Percentiles rank a stretch among this genome's conserved stretches.
Evolutionary conservation across 78 protist genomes (phyloP).

Genomic region (Polysphondylium violaceum): DNA sequence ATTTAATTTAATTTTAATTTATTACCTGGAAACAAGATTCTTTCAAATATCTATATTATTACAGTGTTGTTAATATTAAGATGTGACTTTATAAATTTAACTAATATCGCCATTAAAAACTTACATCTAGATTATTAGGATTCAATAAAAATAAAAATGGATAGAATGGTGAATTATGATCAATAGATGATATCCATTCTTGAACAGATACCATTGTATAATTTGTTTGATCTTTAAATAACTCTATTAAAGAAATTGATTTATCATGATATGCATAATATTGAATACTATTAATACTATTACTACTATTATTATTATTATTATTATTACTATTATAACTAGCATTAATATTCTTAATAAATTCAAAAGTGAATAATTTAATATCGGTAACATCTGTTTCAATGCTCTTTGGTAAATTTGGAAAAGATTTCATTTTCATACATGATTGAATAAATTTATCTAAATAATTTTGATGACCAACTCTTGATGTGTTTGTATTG

Average conservation of each 20-base stretch:
- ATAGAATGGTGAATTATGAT: not conserved
- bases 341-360: not conserved
- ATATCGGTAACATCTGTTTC: slow-evolving; percentile 22
- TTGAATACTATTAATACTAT: not conserved
- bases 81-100: too few relatives aligned
- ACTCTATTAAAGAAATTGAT: not conserved
- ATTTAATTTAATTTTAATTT: too few relatives aligned
- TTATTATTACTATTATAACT: not conserved
- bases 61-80: too few relatives aligned
- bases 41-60: not conserved
- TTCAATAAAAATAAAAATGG: not conserved
- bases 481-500: too few relatives aligned
- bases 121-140: not conserved
- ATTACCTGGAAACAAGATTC: not conserved
- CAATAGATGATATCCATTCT: not conserved
- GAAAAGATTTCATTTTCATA: not conserved
- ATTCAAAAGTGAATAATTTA: not conserved
- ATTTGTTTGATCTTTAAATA: not conserved
- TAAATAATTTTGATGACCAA: slow-evolving; percentile 13
- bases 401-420: not conserved
- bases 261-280: not conserved
- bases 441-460: slow-evolving; percentile 1
- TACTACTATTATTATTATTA: not conserved
- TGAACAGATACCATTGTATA: not conserved
- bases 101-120: too few relatives aligned